Evolutionary conservation across 768 basidiomycete species (phyloP), one percentile per base, ranked within the genome.

Genomic region (Kwoniella bestiolae): DNA sequence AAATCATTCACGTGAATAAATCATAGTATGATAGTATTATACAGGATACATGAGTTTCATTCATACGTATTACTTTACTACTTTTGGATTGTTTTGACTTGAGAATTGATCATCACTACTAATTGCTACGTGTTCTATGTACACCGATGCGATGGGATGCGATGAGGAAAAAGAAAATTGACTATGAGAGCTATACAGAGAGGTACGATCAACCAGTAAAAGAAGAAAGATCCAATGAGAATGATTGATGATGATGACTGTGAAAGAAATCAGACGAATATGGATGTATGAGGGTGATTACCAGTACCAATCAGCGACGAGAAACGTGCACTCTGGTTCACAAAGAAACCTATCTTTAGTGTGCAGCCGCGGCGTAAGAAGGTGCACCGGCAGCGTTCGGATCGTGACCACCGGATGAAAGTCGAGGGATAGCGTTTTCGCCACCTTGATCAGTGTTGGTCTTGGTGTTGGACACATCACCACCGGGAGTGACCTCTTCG

Each of bases 381-480:
- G 70, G 68, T 7, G 75, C 72, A 32, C 67, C 59, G 28, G 59
- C 38, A n/a, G 75, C 75, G 23, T 35, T 62, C 18, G 75, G 72
- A 56, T 73, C 71, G 57, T 68, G 66, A 16, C 74, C 74, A 25
- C 71, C 74, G n/a, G 70, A 44, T 23, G 71, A 60, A 31, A 68
- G 69, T 47, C 53, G 58, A 26, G 70, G 65, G 38, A 11, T 31
- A 49, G 14, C 34, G 34, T 60, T n/a, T 25, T 60, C 34, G 5
- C 29, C 47, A 21, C 25, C 31, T 41, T 57, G 58, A 60, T 56
- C 52, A n/a, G 56, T 65, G 9, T 26, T 65, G 4, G 63, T 49
- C 5, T 26, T 56, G 4, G 63, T 49, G 6, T 26, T 56, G 56
- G 25, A 5, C 9, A 12, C 29, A 4, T 63, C 31, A 11, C 14